Conservation (phyloP, 192 early-diverging fungal species). For the Dissophora ornata region DNA sequence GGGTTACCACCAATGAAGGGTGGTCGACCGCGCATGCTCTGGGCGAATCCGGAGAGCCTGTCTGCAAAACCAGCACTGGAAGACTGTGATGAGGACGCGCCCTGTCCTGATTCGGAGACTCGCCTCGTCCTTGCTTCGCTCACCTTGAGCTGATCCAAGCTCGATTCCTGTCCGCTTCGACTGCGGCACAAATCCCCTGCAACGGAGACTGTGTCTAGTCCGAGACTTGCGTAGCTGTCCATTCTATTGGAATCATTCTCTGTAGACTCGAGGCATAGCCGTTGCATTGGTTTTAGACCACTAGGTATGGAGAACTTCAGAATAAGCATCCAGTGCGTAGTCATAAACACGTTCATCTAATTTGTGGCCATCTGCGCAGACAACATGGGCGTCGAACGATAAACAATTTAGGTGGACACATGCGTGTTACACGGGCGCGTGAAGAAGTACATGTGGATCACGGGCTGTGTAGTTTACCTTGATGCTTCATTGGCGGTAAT, state of each 20-base stretch:
- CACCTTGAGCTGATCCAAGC: conserved; percentile 21
- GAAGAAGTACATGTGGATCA: no score
- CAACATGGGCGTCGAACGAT: no score
- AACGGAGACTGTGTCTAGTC: conserved; percentile 10
- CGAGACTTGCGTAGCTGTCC: conserved; percentile 13
- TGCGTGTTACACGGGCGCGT: no score
- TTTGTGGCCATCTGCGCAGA: no score
- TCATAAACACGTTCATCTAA: no score
- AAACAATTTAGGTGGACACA: no score
- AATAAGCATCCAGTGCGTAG: no score
- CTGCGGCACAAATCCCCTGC: conserved; percentile 3
- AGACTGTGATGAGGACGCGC: neutral
- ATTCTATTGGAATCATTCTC: neutral
- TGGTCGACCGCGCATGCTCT: conserved; percentile 4
- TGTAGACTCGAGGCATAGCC: no score
- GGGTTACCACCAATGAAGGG: conserved; percentile 2
- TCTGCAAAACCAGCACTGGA: conserved; percentile 10
- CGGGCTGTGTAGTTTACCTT: no score
- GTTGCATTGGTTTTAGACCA: no score
- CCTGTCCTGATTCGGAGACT: conserved; percentile 16
- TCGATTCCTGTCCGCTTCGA: conserved; percentile 3
- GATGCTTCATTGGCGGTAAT: neutral
- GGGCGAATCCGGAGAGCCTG: conserved; percentile 20
- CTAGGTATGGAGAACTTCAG: no score
- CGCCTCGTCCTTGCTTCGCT: conserved; percentile 16